Evolutionary conservation across 768 basidiomycete species (phyloP).

Genomic region (Rhizopogon vinicolor): DNA sequence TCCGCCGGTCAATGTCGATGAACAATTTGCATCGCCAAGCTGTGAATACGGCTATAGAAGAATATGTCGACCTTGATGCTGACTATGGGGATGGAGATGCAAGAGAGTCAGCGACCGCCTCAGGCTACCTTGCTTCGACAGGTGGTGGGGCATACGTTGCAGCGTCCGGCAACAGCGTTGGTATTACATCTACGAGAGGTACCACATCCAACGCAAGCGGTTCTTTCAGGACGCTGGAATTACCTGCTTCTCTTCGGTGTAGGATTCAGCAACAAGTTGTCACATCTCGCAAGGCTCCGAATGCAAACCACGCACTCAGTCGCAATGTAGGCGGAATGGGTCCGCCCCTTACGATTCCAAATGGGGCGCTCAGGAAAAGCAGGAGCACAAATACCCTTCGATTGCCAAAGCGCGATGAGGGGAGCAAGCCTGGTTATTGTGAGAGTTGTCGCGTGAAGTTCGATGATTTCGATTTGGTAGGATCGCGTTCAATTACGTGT

Average conservation of each 20-base stretch:
- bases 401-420: constrained; percentile 78
- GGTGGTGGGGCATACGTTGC: constrained; percentile 64
- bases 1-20: constrained; percentile 74
- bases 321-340: constrained; percentile 49
- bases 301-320: background rate
- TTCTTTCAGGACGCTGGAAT: constrained; percentile 39
- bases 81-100: constrained; percentile 28
- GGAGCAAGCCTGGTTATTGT: constrained; percentile 92
- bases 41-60: constrained; percentile 35
- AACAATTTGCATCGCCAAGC: constrained; percentile 63
- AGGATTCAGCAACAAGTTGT: constrained; percentile 62
- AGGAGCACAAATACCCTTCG: constrained; percentile 76
- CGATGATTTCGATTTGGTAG: constrained; percentile 77
- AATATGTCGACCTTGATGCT: constrained; percentile 37
- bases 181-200: constrained; percentile 86
- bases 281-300: constrained; percentile 51
- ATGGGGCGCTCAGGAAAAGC: constrained; percentile 59
- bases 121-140: constrained; percentile 61
- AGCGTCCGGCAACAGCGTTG: constrained; percentile 94
- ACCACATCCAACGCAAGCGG: constrained; percentile 67
- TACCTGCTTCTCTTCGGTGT: constrained; percentile 51
- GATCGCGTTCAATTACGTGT: constrained; percentile 19
- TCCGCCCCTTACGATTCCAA: constrained; percentile 58
- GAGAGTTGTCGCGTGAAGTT: constrained; percentile 94
- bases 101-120: constrained; percentile 58